Evolutionary conservation across 179 eudicot genomes (phyloP).

Genomic region (Beta macrorhiza): DNA sequence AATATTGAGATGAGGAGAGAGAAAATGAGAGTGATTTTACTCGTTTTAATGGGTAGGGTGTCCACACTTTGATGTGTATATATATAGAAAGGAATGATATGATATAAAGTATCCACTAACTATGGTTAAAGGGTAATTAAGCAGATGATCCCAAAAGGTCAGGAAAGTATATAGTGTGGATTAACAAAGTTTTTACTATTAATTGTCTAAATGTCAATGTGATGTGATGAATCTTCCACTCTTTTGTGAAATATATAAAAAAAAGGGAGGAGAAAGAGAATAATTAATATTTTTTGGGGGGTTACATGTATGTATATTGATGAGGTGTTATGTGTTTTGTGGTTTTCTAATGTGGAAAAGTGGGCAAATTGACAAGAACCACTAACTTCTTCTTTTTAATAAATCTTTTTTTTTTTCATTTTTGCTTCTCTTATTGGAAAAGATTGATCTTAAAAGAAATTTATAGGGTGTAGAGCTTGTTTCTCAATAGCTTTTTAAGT

Average conservation of each 20-base stretch:
- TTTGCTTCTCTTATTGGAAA: no score
- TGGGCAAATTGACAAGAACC: not conserved
- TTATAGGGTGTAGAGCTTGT: no score
- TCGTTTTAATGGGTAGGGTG: not conserved
- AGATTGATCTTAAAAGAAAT: no score
- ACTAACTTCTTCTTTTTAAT: not conserved
- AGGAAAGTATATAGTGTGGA: not conserved
- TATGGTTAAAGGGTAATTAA: constrained; percentile 21
- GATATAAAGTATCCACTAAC: constrained; percentile 8
- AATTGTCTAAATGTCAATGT: not conserved
- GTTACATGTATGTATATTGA: not conserved
- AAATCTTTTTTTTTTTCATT: not conserved
- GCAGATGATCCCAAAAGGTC: constrained; percentile 12
- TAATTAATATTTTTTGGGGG: not conserved
- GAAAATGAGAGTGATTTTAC: not conserved
- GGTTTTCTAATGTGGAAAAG: constrained; percentile 8
- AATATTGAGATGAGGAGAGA: not conserved
- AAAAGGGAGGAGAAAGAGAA: not conserved
- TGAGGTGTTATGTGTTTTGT: constrained; percentile 18
- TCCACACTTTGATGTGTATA: no score
- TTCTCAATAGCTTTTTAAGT: no score
- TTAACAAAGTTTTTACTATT: not conserved
- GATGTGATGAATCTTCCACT: not conserved
- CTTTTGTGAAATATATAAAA: not conserved
- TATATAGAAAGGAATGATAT: not conserved